Evolutionary conservation across 441 rosid species (phyloP).

Genomic region (Mallotus japonicus): DNA sequence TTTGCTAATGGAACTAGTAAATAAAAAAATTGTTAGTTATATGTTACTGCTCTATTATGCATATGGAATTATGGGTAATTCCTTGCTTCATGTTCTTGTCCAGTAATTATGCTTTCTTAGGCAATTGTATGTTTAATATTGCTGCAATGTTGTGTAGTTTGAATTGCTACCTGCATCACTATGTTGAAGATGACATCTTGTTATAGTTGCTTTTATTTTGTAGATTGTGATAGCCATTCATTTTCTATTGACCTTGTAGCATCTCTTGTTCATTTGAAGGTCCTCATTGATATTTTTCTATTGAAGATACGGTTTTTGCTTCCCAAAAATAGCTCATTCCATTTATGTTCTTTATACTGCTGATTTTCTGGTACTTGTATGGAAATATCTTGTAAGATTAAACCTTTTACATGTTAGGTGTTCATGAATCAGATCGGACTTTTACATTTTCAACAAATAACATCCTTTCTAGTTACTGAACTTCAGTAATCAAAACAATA

Average conservation of each 20-base stretch:
- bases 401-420: neutral
- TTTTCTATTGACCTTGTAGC: neutral
- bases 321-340: too few relatives aligned
- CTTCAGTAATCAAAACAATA: neutral
- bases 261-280: neutral
- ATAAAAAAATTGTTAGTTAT: neutral
- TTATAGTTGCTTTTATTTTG: neutral
- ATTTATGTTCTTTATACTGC: too few relatives aligned
- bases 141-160: neutral
- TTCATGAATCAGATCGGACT: neutral
- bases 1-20: too few relatives aligned
- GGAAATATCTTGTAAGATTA: too few relatives aligned
- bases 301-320: neutral
- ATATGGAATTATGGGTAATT: neutral
- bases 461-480: neutral
- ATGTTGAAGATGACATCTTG: neutral
- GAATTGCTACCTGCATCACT: neutral
- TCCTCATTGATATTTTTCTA: neutral
- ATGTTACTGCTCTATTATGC: neutral
- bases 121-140: neutral
- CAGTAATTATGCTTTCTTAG: neutral
- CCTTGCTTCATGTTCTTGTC: neutral
- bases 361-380: too few relatives aligned
- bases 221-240: neutral
- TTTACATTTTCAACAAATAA: neutral